A percentile compares a stretch with the other conserved stretches of the same genome.
Conservation (phyloP, 495 filamentous ascomycete genomes). For the Tuber aestivum region DNA sequence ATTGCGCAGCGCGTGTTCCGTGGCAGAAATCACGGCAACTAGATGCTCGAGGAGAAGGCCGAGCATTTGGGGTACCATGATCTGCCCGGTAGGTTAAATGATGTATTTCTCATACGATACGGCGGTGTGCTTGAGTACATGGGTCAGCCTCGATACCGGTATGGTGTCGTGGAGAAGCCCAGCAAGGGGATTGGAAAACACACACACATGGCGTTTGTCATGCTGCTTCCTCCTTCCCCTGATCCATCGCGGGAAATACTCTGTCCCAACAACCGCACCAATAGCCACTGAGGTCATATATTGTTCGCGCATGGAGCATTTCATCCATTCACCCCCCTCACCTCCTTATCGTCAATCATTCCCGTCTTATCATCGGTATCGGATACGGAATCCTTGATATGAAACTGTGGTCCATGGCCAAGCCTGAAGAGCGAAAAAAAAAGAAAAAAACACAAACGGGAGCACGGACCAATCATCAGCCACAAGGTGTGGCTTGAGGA, state of each 20-base stretch:
- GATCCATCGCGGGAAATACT: neutral
- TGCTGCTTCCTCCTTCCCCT: neutral
- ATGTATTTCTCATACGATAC: constrained; percentile 1
- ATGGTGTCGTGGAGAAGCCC: neutral
- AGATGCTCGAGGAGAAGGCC: constrained; percentile 3
- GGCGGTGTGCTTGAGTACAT: neutral
- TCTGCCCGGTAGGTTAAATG: neutral
- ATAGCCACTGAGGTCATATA: neutral
- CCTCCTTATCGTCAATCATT: neutral
- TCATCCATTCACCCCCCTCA: constrained; percentile 1
- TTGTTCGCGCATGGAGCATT: neutral
- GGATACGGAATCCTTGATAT: neutral
- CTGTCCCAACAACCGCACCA: neutral
- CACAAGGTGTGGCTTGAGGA: neutral
- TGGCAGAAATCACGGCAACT: neutral
- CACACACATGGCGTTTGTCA: neutral
- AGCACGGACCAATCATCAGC: neutral
- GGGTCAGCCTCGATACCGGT: neutral
- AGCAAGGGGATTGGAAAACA: neutral
- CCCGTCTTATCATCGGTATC: neutral
- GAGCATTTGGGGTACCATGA: neutral
- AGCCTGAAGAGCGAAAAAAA: neutral
- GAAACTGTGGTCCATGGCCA: neutral
- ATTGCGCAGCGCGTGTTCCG: neutral
- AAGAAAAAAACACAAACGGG: neutral